phyloP scores from a whole-genome alignment of 345 rosid species.

The Moringa oleifera region DNA sequence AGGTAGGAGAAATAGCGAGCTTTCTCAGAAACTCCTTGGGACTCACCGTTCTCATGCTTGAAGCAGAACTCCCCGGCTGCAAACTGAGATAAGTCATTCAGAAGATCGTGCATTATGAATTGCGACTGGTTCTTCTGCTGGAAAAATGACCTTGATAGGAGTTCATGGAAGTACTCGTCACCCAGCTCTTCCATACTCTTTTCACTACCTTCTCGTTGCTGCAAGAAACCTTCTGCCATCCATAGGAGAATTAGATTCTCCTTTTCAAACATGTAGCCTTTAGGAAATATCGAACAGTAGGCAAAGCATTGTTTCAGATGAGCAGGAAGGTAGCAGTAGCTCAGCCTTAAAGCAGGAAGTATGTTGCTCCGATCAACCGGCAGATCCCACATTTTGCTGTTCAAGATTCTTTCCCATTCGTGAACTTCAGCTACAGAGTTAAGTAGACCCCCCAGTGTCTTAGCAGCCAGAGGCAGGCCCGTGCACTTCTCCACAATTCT shows the following conservation, averaged over 20 bases:
- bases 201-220: conserved; percentile 15
- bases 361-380: conserved; percentile 24
- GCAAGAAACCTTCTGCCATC: conserved; percentile 40
- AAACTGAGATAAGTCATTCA: conserved; percentile 31
- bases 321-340: conserved; percentile 30
- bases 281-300: conserved; percentile 33
- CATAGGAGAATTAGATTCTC: conserved; percentile 26
- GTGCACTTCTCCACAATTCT: conserved; percentile 32
- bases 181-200: conserved; percentile 30
- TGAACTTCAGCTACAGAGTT: conserved; percentile 18
- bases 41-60: conserved; percentile 20
- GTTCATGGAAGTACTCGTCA: conserved; percentile 28
- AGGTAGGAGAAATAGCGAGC: conserved; percentile 33
- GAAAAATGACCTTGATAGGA: conserved; percentile 26
- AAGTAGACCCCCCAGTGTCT: conserved; percentile 34
- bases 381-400: conserved; percentile 34
- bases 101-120: conserved; percentile 34
- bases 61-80: conserved; percentile 30
- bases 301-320: conserved; percentile 33
- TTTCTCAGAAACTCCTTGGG: conserved; percentile 11
- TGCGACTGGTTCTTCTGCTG: conserved; percentile 19
- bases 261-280: conserved; percentile 32
- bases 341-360: conserved; percentile 29
- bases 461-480: conserved; percentile 38
- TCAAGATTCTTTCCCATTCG: conserved; percentile 38